Base-by-base conservation (phyloP, 2,329 filamentous ascomycete species). In the Thielaviopsis punctulata region DNA sequence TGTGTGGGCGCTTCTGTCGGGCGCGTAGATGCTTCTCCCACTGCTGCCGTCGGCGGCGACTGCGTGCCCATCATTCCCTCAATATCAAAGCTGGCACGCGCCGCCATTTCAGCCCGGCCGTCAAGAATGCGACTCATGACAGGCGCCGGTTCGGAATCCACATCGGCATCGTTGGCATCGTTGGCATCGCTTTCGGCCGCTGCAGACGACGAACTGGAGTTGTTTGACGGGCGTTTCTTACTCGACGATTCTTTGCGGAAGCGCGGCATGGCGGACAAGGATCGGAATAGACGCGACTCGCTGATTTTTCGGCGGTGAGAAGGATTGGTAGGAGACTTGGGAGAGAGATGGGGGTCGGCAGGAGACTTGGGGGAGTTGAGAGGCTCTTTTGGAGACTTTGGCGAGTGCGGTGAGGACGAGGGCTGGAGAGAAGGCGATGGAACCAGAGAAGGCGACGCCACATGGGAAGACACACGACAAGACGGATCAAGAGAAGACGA, bases 91-190 rank as follows among this genome's bases (percentile, higher is more conserved):
- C 71, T 80, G 10, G 76, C 75, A 13, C 77, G 68, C 45, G 71
- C 68, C 3, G 73, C 71, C 64, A 85, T 73, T 56, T 82, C 76
- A 12, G 78, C 81, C 58, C 76, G 74, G 24, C 83, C 84, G 59
- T 86, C 82, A 9, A 88, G 68, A 77, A 84, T 92, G 54, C 82
- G 75, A 63, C 82, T 85, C 73, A 90, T 82, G 30, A 90, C 75
- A 0, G 84, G 83, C 1, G 80, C 77, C 49, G 80, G 73, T 49
- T 39, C 46, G 12, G 39, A 30, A 22, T 46, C 49, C 9, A 45
- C 18, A 3, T 45, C 39, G 21, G 41, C 30, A 6, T 52, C 21
- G 9, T 15, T 30, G 21, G 43, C 15, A 5, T 53, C 47, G n/a
- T 39, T 45, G 19, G 44, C 24, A 13, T 52, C 49, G 47, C 45